Conservation (phyloP, 139 green algal species). For the Micractinium sp. region DNA sequence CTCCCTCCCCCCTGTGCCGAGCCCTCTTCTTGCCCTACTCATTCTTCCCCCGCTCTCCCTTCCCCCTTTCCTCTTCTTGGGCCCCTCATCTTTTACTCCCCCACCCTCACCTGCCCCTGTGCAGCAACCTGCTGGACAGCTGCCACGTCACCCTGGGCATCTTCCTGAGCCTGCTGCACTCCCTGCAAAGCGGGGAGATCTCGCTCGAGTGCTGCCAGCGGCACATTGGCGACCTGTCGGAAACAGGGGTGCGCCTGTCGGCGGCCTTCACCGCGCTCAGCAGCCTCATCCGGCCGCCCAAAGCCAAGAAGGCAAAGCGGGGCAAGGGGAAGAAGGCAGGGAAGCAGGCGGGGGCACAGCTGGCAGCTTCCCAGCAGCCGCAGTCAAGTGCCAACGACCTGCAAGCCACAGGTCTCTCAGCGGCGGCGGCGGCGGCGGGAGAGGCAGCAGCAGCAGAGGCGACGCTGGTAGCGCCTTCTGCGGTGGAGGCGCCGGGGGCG, state of each 20-base stretch:
- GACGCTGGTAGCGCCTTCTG: neutral
- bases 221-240: conserved; percentile 22
- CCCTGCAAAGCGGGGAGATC: neutral
- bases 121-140: conserved; percentile 24
- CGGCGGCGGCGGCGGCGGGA: neutral
- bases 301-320: neutral
- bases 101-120: neutral
- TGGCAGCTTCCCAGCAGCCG: neutral
- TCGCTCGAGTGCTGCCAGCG: conserved; percentile 9
- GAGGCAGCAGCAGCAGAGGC: neutral
- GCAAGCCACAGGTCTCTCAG: neutral
- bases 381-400: neutral
- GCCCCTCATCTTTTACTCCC: neutral
- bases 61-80: neutral
- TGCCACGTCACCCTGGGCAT: conserved; percentile 13
- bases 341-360: neutral
- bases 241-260: conserved; percentile 31
- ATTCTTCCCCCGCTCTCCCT: neutral
- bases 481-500: neutral
- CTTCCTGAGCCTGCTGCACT: neutral
- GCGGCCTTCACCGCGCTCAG: conserved; percentile 19
- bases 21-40: neutral
- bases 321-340: neutral
- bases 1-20: neutral
- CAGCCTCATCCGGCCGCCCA: conserved; percentile 21